Conservation (phyloP, 2,329 filamentous ascomycete genomes). For the Coleophoma eucalyptorum region DNA sequence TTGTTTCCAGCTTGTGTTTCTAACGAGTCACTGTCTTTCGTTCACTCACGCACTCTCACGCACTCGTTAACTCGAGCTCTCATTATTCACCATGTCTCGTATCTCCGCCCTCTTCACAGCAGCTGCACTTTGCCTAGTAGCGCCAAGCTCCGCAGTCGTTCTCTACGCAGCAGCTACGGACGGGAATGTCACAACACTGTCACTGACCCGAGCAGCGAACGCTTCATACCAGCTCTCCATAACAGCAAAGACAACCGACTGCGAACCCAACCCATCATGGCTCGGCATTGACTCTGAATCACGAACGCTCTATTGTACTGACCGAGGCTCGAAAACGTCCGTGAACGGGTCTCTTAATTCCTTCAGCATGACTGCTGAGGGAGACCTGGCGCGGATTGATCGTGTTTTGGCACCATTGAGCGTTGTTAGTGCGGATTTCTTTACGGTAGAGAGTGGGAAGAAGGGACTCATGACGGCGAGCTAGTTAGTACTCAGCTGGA, state of each 20-base stretch:
- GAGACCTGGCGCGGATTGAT: slow-evolving; percentile 3
- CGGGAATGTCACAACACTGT: slow-evolving; percentile 7
- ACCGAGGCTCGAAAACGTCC: slow-evolving; percentile 2
- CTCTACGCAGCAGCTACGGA: not conserved
- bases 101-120: too few species aligned
- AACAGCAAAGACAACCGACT: slow-evolving; percentile 1
- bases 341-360: slow-evolving; percentile 10
- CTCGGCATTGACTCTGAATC: slow-evolving; percentile 7
- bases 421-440: slow-evolving; percentile 4
- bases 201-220: slow-evolving; percentile 1
- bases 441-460: slow-evolving; percentile 1
- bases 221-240: slow-evolving; percentile 4
- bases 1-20: too few species aligned
- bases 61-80: too few species aligned
- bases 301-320: slow-evolving; percentile 11
- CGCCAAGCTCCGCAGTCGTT: not conserved
- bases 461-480: slow-evolving; percentile 7
- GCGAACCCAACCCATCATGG: slow-evolving; percentile 7
- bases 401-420: slow-evolving; percentile 5
- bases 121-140: too few species aligned
- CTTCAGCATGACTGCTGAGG: slow-evolving; percentile 3
- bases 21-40: too few species aligned
- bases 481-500: slow-evolving; percentile 5
- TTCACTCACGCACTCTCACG: too few species aligned
- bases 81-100: too few species aligned